A percentile compares a stretch with the other conserved stretches of the same genome.
Conservation (phyloP, 2,329 filamentous ascomycete species). For the Coniochaeta hoffmannii region DNA sequence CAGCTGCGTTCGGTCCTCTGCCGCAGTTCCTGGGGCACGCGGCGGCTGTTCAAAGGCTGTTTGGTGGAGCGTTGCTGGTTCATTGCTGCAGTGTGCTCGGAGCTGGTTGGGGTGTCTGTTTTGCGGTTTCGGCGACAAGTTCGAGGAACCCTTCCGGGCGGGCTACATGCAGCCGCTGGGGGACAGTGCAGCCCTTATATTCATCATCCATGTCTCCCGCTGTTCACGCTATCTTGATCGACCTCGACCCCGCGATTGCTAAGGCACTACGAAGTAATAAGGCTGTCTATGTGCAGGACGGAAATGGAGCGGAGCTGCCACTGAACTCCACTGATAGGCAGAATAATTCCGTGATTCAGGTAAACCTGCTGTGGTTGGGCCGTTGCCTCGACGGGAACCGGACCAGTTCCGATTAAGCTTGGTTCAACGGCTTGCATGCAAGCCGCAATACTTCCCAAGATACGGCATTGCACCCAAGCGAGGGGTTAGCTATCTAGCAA, state of each 20-base stretch:
- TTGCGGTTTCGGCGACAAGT: too few relatives aligned
- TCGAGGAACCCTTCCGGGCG: too few relatives aligned
- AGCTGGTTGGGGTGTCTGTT: too few relatives aligned
- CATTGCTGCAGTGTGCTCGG: background rate
- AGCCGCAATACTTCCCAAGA: background rate
- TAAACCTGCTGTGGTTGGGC: too few relatives aligned
- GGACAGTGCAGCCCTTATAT: background rate
- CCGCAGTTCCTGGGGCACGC: slow-evolving; percentile 33
- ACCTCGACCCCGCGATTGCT: background rate
- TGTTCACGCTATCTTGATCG: background rate
- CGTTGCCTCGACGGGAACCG: too few relatives aligned
- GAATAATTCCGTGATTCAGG: background rate
- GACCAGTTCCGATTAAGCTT: too few relatives aligned
- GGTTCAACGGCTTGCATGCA: background rate
- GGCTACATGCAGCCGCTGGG: background rate
- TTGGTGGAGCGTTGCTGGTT: background rate
- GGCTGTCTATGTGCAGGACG: too few relatives aligned
- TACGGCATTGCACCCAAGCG: too few relatives aligned
- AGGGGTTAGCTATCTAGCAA: too few relatives aligned
- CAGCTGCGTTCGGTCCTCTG: slow-evolving; percentile 36
- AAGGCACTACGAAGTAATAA: too few relatives aligned
- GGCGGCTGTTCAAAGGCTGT: slow-evolving; percentile 12
- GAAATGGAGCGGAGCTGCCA: background rate
- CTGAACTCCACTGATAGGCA: background rate
- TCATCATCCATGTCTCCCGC: too few relatives aligned